Percentiles rank a stretch among this genome's conserved stretches.
Conservation (phyloP, 495 filamentous ascomycete species). For the Hyaloscypha finlandica region DNA sequence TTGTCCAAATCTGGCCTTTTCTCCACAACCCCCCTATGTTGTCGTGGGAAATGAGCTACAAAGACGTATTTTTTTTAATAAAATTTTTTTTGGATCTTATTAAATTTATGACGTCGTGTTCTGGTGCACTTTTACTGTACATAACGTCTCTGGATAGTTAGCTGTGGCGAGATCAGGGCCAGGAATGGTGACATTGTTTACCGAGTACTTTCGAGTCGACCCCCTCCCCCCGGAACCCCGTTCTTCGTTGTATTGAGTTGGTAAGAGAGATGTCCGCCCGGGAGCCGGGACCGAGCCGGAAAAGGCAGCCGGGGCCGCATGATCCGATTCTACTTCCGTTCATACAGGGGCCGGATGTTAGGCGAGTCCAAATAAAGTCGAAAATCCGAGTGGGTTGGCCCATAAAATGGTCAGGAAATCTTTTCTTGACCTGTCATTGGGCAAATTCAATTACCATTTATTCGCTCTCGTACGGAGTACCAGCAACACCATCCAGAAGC, state of each 20-base stretch:
- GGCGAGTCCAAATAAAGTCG: neutral
- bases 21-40: neutral
- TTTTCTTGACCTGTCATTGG: neutral
- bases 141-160: neutral
- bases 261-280: neutral
- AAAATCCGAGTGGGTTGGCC: neutral
- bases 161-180: neutral
- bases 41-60: neutral
- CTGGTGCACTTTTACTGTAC: neutral
- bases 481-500: neutral
- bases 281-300: neutral
- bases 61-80: neutral
- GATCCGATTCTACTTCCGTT: neutral
- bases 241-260: neutral
- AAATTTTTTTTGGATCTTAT: neutral
- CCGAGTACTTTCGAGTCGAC: neutral
- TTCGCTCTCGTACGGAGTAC: neutral
- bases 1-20: neutral
- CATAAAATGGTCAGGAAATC: neutral
- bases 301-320: conserved; percentile 1
- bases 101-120: neutral
- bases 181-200: neutral
- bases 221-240: neutral
- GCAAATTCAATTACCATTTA: neutral
- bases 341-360: neutral